Conservation (phyloP, 805 yeast species). For the Kuraishia ogatae region DNA sequence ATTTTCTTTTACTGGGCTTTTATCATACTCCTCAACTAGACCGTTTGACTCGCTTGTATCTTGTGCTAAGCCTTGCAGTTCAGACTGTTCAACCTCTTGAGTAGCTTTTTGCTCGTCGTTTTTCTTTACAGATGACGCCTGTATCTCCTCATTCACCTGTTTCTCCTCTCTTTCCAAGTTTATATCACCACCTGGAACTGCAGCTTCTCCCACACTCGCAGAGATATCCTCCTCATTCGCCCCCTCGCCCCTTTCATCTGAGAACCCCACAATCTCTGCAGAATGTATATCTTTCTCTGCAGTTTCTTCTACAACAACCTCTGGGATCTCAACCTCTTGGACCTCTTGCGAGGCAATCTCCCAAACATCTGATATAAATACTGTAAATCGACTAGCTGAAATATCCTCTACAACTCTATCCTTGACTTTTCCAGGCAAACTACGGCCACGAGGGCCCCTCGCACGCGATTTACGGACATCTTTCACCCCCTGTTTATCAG, state of each 20-base stretch:
- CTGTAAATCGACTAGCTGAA: not conserved
- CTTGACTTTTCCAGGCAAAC: conserved; percentile 50
- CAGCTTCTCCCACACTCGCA: not conserved
- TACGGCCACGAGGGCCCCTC: conserved; percentile 68
- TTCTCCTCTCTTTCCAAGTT: not conserved
- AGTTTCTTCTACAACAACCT: not conserved
- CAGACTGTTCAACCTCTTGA: no score
- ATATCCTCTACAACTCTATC: conserved; percentile 20
- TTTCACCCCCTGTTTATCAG: conserved; percentile 2
- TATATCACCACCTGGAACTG: no score
- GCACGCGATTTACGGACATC: conserved; percentile 46
- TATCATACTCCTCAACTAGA: no score
- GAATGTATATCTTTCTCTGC: no score
- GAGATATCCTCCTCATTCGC: not conserved
- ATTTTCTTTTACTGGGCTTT: no score
- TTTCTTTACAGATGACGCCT: not conserved
- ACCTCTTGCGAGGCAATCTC: conserved; percentile 1
- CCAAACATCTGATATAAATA: conserved; percentile 1
- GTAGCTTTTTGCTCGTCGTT: not conserved
- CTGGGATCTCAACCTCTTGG: not conserved
- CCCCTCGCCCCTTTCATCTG: not conserved
- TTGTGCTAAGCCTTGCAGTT: no score
- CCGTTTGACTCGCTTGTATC: no score
- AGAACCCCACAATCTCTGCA: not conserved
- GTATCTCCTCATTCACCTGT: not conserved